These are phyloP conservation scores for Plasmodium billcollinsi DNA, from an alignment of 169 alveolate species.

Conservation along the genomic window DNA sequence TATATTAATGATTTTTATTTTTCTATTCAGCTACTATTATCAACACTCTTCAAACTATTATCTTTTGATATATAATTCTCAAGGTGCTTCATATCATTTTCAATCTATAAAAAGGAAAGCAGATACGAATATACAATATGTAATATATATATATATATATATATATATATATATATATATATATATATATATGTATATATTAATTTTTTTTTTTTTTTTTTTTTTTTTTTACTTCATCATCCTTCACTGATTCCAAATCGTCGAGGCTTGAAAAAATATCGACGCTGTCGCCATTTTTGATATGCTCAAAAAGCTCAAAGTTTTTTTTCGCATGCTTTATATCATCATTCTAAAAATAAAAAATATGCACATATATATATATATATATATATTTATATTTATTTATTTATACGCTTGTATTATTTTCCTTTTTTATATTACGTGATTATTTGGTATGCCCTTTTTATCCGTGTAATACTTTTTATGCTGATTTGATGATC, in stretches of 20 bases:
- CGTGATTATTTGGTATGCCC: constrained; percentile 64
- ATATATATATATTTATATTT: too few species aligned
- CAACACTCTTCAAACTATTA: constrained; percentile 22
- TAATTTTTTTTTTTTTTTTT: not conserved
- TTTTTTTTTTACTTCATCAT: constrained; percentile 3
- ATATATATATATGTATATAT: not conserved
- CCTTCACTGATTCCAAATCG: constrained; percentile 20
- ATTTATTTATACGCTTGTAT: too few species aligned
- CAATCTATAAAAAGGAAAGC: not conserved
- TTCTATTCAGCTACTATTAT: constrained; percentile 4
- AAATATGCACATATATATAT: not conserved
- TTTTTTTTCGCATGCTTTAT: constrained; percentile 24
- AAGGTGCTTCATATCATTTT: not conserved
- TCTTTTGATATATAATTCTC: constrained; percentile 25
- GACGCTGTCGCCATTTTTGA: constrained; percentile 65
- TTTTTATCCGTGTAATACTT: constrained; percentile 40
- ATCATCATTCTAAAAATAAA: constrained; percentile 25
- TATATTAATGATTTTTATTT: too few species aligned
- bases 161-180: not conserved
- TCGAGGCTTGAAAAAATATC: constrained; percentile 71
- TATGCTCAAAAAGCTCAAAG: constrained; percentile 18
- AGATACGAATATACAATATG: not conserved
- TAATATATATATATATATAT: not conserved
- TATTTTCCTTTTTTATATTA: not conserved
- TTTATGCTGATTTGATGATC: not conserved